A percentile compares a stretch with the other conserved stretches of the same genome.
These are phyloP conservation scores for Russula olivacea DNA, from an alignment of 768 basidiomycete genomes.

Conservation along the genomic window DNA sequence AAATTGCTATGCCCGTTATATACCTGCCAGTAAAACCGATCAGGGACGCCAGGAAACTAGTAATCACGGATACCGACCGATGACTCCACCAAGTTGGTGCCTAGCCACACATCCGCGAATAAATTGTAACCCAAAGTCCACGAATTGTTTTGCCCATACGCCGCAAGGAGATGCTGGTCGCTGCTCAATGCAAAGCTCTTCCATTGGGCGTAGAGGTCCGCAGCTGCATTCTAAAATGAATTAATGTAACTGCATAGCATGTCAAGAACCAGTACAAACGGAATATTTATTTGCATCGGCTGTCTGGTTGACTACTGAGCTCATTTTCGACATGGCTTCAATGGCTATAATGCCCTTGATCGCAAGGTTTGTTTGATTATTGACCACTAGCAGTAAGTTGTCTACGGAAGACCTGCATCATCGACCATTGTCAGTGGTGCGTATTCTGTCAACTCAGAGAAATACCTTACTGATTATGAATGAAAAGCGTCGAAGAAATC, in stretches of 20 bases:
- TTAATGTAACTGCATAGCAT: not conserved
- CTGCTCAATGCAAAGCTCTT: not conserved
- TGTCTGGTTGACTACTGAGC: slow-evolving; percentile 27
- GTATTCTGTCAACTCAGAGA: slow-evolving; percentile 45
- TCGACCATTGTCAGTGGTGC: not conserved
- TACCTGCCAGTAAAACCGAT: slow-evolving; percentile 8
- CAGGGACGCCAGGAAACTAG: not conserved
- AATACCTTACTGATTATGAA: slow-evolving; percentile 44
- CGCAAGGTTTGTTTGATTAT: slow-evolving; percentile 58
- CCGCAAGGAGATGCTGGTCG: slow-evolving; percentile 6
- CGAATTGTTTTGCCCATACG: slow-evolving; percentile 27
- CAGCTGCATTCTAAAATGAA: not conserved
- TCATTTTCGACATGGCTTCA: slow-evolving; percentile 55
- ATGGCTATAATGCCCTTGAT: slow-evolving; percentile 69
- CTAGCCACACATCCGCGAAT: slow-evolving; percentile 53
- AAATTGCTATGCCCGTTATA: slow-evolving; percentile 10
- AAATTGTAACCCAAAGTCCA: slow-evolving; percentile 62
- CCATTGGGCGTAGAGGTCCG: slow-evolving; percentile 9
- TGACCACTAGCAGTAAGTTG: slow-evolving; percentile 16
- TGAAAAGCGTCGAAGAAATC: slow-evolving; percentile 40
- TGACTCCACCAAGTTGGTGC: slow-evolving; percentile 43
- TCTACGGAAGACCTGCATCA: slow-evolving; percentile 19
- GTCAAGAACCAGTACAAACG: slow-evolving; percentile 22
- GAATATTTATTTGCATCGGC: slow-evolving; percentile 27
- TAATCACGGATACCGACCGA: slow-evolving; percentile 11